Percentiles rank a stretch among this genome's conserved stretches.
phyloP scores from a whole-genome alignment of 805 yeast genomes.

The Komagataella kurtzmanii region DNA sequence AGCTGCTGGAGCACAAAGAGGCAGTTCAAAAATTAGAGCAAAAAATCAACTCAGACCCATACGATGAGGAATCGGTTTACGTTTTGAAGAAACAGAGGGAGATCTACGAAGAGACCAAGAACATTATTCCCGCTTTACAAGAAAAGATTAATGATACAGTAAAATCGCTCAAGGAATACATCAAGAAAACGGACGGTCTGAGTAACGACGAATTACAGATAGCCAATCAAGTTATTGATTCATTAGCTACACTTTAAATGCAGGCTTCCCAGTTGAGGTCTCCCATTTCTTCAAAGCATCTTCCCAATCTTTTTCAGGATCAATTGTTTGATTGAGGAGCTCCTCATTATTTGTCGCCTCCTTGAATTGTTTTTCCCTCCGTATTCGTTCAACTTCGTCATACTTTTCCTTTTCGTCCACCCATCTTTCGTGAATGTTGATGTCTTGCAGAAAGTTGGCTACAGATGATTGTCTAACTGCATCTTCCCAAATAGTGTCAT shows the following conservation, averaged over 20 bases:
- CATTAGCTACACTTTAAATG: neutral
- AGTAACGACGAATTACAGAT: conserved; percentile 8
- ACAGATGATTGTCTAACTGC: conserved; percentile 54
- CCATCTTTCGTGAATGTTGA: conserved; percentile 93
- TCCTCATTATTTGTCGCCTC: conserved; percentile 26
- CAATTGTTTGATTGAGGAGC: conserved; percentile 25
- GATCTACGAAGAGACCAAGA: conserved; percentile 15
- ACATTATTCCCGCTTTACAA: conserved; percentile 14
- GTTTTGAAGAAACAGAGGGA: conserved; percentile 11
- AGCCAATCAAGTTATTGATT: conserved; percentile 8
- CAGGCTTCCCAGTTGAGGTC: conserved; percentile 2
- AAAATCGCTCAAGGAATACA: conserved; percentile 10
- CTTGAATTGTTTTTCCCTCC: conserved; percentile 24
- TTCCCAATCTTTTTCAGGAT: conserved; percentile 66
- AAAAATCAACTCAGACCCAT: conserved; percentile 6
- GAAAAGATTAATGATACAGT: conserved; percentile 11
- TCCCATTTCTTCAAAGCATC: conserved; percentile 49
- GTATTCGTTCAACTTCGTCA: conserved; percentile 48
- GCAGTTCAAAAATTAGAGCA: conserved; percentile 4
- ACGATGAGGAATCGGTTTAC: conserved; percentile 13
- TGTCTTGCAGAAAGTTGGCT: conserved; percentile 42
- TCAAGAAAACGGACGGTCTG: conserved; percentile 4
- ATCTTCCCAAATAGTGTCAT: conserved; percentile 97
- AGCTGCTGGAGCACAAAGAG: conserved; percentile 4
- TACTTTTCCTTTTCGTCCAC: conserved; percentile 69